phyloP scores from a whole-genome alignment of 169 alveolate genomes.

The Plasmodium berghei region DNA sequence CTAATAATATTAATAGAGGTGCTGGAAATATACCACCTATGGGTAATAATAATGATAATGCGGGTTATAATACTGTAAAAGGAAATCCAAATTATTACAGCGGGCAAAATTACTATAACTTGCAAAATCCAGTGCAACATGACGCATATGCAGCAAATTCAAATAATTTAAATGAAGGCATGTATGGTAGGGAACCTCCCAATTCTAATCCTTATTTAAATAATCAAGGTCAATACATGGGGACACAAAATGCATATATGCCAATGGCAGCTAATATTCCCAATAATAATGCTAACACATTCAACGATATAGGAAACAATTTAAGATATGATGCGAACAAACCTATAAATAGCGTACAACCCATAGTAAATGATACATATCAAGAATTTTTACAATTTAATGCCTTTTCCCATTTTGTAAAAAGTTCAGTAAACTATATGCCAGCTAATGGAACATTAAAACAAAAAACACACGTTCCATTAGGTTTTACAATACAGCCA shows the following conservation, averaged over 20 bases:
- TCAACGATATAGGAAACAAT: conserved; percentile 21
- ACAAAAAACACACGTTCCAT: conserved; percentile 88
- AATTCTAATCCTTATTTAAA: conserved; percentile 29
- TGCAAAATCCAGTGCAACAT: conserved; percentile 36
- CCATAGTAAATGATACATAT: conserved; percentile 52
- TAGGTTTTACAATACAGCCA: conserved; percentile 88
- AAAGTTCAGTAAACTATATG: conserved; percentile 75
- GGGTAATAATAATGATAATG: neutral
- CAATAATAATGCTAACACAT: conserved; percentile 6
- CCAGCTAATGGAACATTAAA: conserved; percentile 84
- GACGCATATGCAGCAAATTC: conserved; percentile 26
- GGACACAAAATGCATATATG: conserved; percentile 28
- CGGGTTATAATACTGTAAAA: conserved; percentile 14
- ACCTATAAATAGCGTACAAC: conserved; percentile 56
- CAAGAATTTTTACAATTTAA: conserved; percentile 75
- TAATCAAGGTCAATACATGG: conserved; percentile 28
- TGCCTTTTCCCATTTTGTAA: conserved; percentile 76
- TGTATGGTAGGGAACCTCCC: conserved; percentile 27
- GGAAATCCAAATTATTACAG: conserved; percentile 29
- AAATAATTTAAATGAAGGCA: conserved; percentile 32
- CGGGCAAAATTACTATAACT: conserved; percentile 36
- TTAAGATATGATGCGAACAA: conserved; percentile 50
- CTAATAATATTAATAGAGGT: neutral
- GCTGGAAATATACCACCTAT: neutral
- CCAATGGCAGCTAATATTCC: conserved; percentile 10